Percentiles rank a stretch among this genome's conserved stretches.
phyloP scores from a whole-genome alignment of 495 filamentous ascomycete genomes.

The Hyaloscypha finlandica region DNA sequence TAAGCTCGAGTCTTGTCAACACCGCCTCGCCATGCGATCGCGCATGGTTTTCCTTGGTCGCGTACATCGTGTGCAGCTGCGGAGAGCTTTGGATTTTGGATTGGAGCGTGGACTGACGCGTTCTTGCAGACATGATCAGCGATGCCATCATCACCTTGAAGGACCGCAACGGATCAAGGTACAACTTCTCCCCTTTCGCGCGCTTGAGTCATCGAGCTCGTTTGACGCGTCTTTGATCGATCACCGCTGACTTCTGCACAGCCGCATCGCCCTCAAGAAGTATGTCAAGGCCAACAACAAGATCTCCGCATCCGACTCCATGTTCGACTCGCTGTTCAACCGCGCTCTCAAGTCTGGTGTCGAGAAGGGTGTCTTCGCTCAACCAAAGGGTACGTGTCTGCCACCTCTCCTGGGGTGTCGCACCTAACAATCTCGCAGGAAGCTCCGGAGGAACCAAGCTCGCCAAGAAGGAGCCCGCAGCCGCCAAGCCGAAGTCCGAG shows the following conservation, averaged over 20 bases:
- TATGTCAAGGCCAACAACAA: conserved; percentile 97
- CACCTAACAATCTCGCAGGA: conserved; percentile 42
- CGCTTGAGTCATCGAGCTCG: background rate
- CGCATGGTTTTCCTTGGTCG: conserved; percentile 22
- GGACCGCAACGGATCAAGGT: conserved; percentile 61
- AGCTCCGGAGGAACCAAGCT: conserved; percentile 96
- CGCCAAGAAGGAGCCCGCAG: conserved; percentile 71
- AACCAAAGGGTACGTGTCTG: conserved; percentile 84
- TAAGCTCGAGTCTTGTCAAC: conserved; percentile 22
- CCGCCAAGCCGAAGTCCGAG: conserved; percentile 46
- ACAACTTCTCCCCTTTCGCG: conserved; percentile 52
- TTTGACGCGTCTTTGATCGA: conserved; percentile 26
- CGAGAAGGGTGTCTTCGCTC: conserved; percentile 84
- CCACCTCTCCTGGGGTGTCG: conserved; percentile 23
- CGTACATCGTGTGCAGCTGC: conserved; percentile 18
- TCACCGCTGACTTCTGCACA: conserved; percentile 40
- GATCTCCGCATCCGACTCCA: conserved; percentile 65
- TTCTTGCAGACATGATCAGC: conserved; percentile 61
- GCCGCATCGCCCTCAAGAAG: conserved; percentile 96
- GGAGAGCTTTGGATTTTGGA: conserved; percentile 13
- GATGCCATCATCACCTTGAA: conserved; percentile 57
- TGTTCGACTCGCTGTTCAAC: conserved; percentile 93
- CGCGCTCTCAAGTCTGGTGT: conserved; percentile 86
- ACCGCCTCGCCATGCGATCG: conserved; percentile 25
- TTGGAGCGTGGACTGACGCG: conserved; percentile 36